Evolutionary conservation across 495 filamentous ascomycete genomes (phyloP).

Genomic region (Haplographium delicatum): DNA sequence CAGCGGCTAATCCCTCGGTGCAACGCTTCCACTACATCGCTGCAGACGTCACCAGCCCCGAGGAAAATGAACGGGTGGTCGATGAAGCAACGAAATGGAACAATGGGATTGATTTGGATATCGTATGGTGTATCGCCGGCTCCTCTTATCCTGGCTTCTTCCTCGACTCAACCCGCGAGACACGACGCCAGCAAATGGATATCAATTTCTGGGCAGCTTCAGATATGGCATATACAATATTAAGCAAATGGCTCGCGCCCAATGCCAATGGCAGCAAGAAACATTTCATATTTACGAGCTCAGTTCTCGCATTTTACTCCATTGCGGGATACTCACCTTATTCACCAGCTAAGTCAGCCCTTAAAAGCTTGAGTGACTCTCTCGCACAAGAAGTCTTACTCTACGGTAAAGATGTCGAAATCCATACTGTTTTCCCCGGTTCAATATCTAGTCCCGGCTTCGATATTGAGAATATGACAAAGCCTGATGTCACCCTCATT

Average conservation of each 20-base stretch:
- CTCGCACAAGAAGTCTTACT: slow-evolving; percentile 78
- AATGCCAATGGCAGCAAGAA: slow-evolving; percentile 32
- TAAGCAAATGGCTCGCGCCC: slow-evolving; percentile 56
- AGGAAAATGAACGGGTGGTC: slow-evolving; percentile 63
- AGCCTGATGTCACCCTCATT: slow-evolving; percentile 74
- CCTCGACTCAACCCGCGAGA: slow-evolving; percentile 59
- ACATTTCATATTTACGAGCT: slow-evolving; percentile 86
- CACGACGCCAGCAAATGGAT: slow-evolving; percentile 75
- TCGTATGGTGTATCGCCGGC: slow-evolving; percentile 92
- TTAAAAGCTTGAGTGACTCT: slow-evolving; percentile 77
- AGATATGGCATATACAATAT: slow-evolving; percentile 71
- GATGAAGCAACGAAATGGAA: slow-evolving; percentile 82
- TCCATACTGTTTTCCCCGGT: slow-evolving; percentile 81
- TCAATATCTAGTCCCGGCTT: slow-evolving; percentile 73
- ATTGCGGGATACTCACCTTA: slow-evolving; percentile 85
- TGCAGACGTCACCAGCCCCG: slow-evolving; percentile 69
- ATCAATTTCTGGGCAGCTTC: slow-evolving; percentile 88
- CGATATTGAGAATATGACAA: slow-evolving; percentile 72
- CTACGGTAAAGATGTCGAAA: slow-evolving; percentile 67
- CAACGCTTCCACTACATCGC: slow-evolving; percentile 82
- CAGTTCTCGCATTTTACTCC: slow-evolving; percentile 66
- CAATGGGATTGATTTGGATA: slow-evolving; percentile 62
- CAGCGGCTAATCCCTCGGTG: slow-evolving; percentile 50
- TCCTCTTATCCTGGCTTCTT: slow-evolving; percentile 72
- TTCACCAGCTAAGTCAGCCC: slow-evolving; percentile 76